These are phyloP conservation scores for Lichtheimia ramosa DNA, from an alignment of 371 early-diverging fungal species.

Conservation along the genomic window DNA sequence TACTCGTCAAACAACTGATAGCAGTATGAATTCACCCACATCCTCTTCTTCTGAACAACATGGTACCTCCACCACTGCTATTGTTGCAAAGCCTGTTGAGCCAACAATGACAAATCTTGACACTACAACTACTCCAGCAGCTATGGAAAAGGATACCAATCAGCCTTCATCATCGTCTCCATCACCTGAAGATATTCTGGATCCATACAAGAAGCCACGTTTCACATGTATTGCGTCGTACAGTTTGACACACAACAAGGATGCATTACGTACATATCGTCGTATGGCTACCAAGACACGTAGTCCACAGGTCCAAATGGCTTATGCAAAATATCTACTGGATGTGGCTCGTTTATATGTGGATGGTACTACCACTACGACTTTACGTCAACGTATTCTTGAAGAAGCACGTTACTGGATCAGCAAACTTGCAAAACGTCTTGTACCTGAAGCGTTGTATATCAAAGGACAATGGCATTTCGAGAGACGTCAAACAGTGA, in stretches of 20 bases:
- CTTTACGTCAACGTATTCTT: conserved; percentile 24
- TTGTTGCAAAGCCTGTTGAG: too few species aligned
- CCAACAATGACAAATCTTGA: not conserved
- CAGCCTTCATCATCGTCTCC: not conserved
- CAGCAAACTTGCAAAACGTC: conserved; percentile 58
- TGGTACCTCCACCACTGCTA: not conserved
- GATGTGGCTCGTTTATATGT: conserved; percentile 29
- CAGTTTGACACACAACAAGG: conserved; percentile 22
- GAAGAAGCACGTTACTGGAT: conserved; percentile 78
- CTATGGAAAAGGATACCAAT: not conserved
- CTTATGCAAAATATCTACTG: conserved; percentile 73
- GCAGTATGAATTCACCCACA: not conserved
- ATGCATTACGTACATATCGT: conserved; percentile 58
- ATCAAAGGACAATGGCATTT: conserved; percentile 70
- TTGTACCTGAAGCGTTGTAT: conserved; percentile 70
- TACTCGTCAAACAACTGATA: not conserved
- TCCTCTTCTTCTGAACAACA: not conserved
- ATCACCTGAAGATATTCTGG: not conserved
- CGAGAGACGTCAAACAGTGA: not conserved
- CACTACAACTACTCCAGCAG: not conserved
- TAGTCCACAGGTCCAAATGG: conserved; percentile 63
- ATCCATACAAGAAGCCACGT: conserved; percentile 2
- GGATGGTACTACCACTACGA: not conserved
- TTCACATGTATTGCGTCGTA: conserved; percentile 19
- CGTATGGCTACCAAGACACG: conserved; percentile 77